Evolutionary conservation across 2,329 filamentous ascomycete species (phyloP), one percentile per base, ranked within the genome.

Genomic region (Lizonia empirigonia): DNA sequence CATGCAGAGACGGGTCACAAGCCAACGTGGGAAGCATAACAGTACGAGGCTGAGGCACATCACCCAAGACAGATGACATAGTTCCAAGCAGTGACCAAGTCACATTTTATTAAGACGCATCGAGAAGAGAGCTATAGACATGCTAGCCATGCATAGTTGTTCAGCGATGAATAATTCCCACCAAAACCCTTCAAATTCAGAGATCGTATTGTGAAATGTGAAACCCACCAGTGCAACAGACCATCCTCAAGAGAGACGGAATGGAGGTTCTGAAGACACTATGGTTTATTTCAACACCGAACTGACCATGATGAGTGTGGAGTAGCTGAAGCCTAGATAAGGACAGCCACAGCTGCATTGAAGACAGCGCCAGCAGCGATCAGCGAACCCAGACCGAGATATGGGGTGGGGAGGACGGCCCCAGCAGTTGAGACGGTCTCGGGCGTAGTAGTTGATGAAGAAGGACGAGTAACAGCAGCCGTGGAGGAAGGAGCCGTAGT

Each of bases 361-460:
- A 50, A n/a, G 9, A 44, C 35, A 53, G 61, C 60, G 36, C 63
- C 64, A 22, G 53, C 63, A 44, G 46, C 63, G 24, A 67, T 33
- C 16, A 68, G 38, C 24, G 59, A 59, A 26, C 62, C 59, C 53
- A 65, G 40, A 22, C 59, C 55, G 19, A 53, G 30, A 26, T 60
- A 53, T 18, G 62, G 54, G 18, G 62, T 58, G 7, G 56, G 53
- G n/a, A 66, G 36, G 30, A 58, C 39, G 22, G 52, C 65, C 8
- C 50, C 63, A 41, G 56, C 60, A 26, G 56, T 56, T 8, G 60
- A 52, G 15, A 60, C 42, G 5, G 50, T 39, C 13, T 36, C 12
- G 13, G 47, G 55, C n/a, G 32, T 24, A 48, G 40, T 50, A 15
- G 49, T 26, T 20, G 39, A 35, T 3, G 55, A n/a, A 4, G 53